Evolutionary conservation across 331 rosid species (phyloP).

Genomic region (Malus hybrid): DNA sequence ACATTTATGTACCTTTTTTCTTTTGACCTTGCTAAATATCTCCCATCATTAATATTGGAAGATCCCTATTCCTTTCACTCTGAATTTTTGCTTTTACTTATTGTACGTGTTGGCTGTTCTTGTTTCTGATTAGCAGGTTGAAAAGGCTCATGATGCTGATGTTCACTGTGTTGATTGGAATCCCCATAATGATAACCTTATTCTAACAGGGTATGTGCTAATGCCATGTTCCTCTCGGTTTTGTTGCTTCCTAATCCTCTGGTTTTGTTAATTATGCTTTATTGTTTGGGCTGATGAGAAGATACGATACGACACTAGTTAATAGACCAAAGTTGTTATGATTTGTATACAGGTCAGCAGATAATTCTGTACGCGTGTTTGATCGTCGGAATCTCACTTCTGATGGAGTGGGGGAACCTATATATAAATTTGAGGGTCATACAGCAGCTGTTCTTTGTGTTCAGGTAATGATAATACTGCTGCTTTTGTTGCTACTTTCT

Average conservation of each 20-base stretch:
- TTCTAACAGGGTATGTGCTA: constrained; percentile 80
- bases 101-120: not conserved
- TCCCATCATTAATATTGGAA: not conserved
- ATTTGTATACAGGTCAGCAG: constrained; percentile 75
- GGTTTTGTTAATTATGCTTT: not conserved
- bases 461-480: constrained; percentile 48
- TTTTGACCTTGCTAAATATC: not conserved
- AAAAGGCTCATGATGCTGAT: constrained; percentile 96
- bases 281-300: not conserved
- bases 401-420: constrained; percentile 84
- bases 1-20: not conserved
- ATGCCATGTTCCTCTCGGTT: constrained; percentile 2
- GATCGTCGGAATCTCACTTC: constrained; percentile 93
- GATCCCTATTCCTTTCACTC: not conserved
- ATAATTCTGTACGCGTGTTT: constrained; percentile 84
- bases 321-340: constrained; percentile 8
- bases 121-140: constrained; percentile 59
- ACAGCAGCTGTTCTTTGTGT: constrained; percentile 98
- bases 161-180: constrained; percentile 99
- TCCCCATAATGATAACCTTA: constrained; percentile 88
- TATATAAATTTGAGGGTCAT: constrained; percentile 91
- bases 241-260: not conserved
- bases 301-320: not conserved
- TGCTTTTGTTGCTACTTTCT: not conserved
- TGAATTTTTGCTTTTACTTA: not conserved